Percentiles rank a stretch among this genome's conserved stretches.
These are phyloP conservation scores for Trichoderma virens DNA, from an alignment of 495 filamentous ascomycete genomes.

Conservation along the genomic window DNA sequence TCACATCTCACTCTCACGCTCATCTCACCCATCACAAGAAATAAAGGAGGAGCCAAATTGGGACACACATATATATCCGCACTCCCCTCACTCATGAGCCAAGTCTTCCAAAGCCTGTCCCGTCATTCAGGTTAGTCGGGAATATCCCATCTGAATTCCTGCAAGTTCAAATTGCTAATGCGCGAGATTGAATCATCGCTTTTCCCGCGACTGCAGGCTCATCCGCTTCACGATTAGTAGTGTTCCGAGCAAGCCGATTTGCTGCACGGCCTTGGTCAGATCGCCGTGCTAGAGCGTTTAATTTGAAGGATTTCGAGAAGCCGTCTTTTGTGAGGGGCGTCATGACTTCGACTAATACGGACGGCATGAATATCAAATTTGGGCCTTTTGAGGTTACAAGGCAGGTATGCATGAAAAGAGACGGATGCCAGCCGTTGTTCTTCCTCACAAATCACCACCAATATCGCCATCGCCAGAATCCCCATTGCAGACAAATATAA, in stretches of 20 bases:
- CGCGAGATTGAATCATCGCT: not conserved
- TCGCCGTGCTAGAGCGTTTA: not conserved
- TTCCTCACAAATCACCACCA: too few species aligned
- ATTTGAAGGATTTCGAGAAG: not conserved
- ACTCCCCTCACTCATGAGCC: not conserved
- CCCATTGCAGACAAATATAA: too few species aligned
- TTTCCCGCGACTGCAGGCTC: too few species aligned
- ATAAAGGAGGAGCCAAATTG: not conserved
- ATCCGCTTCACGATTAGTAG: not conserved
- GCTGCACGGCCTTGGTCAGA: not conserved
- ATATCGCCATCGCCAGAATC: too few species aligned
- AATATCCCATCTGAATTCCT: too few species aligned
- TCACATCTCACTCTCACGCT: not conserved
- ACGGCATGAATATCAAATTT: conserved; percentile 42
- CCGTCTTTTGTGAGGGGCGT: not conserved
- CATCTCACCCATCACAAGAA: not conserved
- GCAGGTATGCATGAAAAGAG: conserved; percentile 34
- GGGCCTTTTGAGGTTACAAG: conserved; percentile 57
- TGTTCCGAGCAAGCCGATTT: not conserved
- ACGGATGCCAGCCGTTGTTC: not conserved
- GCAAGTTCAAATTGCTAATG: too few species aligned
- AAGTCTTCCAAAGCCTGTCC: not conserved
- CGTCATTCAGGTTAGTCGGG: conserved; percentile 2
- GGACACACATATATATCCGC: not conserved
- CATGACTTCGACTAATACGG: conserved; percentile 9